phyloP scores from a whole-genome alignment of 805 yeast species.

The Lachancea waltii region DNA sequence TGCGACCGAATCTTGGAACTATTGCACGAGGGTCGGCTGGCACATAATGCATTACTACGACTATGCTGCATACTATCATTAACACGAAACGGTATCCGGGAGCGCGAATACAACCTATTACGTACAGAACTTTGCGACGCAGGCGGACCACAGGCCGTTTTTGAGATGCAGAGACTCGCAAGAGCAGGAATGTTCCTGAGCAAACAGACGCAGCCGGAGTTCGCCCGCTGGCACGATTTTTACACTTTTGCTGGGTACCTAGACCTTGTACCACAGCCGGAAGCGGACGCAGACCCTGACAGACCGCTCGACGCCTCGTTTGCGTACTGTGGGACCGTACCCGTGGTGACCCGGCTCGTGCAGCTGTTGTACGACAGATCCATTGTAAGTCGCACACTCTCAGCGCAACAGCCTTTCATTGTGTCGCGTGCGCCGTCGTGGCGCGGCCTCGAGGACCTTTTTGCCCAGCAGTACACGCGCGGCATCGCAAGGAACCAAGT shows the following conservation, averaged over 20 bases:
- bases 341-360: constrained; percentile 61
- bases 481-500: constrained; percentile 13
- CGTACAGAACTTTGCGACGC: constrained; percentile 51
- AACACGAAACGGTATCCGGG: constrained; percentile 61
- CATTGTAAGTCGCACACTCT: constrained; percentile 36
- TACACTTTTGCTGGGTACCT: constrained; percentile 6
- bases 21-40: constrained; percentile 38
- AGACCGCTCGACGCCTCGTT: constrained; percentile 36
- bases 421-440: constrained; percentile 25
- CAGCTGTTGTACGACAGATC: constrained; percentile 61
- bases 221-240: constrained; percentile 7
- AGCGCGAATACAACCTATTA: constrained; percentile 51
- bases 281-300: constrained; percentile 12
- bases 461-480: constrained; percentile 24
- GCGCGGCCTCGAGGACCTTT: constrained; percentile 17
- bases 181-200: constrained; percentile 17
- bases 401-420: constrained; percentile 30
- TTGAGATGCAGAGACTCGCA: constrained; percentile 22
- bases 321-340: constrained; percentile 78
- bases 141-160: constrained; percentile 48
- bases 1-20: constrained; percentile 42
- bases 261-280: constrained; percentile 9
- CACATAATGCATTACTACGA: constrained; percentile 42
- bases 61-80: constrained; percentile 53
- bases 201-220: constrained; percentile 10